Conservation (phyloP, 257 asterid genomes). For the Ligustrum vulgare region DNA sequence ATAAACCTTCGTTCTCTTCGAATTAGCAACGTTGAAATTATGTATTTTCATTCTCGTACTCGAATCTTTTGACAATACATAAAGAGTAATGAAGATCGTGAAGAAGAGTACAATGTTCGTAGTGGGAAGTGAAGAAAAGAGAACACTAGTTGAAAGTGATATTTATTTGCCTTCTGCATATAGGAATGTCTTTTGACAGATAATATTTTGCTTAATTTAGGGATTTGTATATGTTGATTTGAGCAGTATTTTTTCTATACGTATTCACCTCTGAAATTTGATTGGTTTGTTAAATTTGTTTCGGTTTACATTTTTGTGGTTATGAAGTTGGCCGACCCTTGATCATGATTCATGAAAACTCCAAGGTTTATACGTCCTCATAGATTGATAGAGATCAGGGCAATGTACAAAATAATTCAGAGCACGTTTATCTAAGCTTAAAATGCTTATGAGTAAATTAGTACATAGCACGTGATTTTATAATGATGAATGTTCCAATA, state of each 20-base stretch:
- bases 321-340: background rate
- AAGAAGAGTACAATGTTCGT: background rate
- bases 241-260: background rate
- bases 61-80: background rate
- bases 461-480: too few relatives aligned
- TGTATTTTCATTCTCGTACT: constrained; percentile 2
- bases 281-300: background rate
- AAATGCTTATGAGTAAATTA: too few relatives aligned
- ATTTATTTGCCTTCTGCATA: constrained; percentile 12
- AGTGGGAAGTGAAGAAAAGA: too few relatives aligned
- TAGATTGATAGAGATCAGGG: too few relatives aligned
- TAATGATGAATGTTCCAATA: too few relatives aligned
- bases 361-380: too few relatives aligned
- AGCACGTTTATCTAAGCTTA: too few relatives aligned
- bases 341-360: too few relatives aligned
- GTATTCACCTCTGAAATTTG: background rate
- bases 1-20: constrained; percentile 20
- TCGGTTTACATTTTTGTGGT: background rate
- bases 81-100: background rate
- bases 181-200: constrained; percentile 14
- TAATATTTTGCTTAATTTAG: constrained; percentile 11
- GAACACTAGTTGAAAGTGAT: too few relatives aligned
- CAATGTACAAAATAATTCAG: too few relatives aligned
- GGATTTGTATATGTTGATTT: constrained; percentile 16
- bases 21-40: constrained; percentile 1